Base-by-base conservation (phyloP, 2,329 filamentous ascomycete species). In the Bipolaris victoriae region DNA sequence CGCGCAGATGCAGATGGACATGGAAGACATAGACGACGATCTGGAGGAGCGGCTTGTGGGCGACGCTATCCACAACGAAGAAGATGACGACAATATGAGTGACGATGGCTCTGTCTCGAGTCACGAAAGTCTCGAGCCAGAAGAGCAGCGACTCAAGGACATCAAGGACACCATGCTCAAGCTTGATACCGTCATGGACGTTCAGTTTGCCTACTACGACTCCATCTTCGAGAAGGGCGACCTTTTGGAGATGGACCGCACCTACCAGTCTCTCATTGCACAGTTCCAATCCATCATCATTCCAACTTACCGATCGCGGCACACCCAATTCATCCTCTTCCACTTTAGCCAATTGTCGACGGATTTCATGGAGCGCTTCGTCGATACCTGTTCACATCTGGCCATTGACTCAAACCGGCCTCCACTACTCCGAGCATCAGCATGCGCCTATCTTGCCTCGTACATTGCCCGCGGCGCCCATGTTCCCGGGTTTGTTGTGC, bases 271-370 rank as follows among this genome's bases (percentile, higher is more conserved):
- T 53, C 83, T 99, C 37, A 83, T 98, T 26, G 86, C 88, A 47
- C 92, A 96, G 73, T 99, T 99, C 71, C 86, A 89, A 59, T 90
- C 86, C 72, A 91, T 92, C 69, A 92, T 99, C 57, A 84, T 99
- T 29, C 92, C 93, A 3, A 96, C 92, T 13, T 92, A 95, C 74
- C 91, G 92, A 65, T 96, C 92, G 22, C 88, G 95, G 33, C 94
- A 98, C 75, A 92, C 92, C 0, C 95, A 99, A 70, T 99, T 98
- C 68, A 85, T 99, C 46, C 84, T 98, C 49, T 99, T 99, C 78
- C 94, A 97, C 77, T 97, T 96, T 73, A 90, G 91, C 15, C 94
- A 99, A 76, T 86, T 85, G 56, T 90, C 91, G 7, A 88, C 90
- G 29, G 83, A 85, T 43, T 86, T 97, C 46, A 89, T 91, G 56